Conservation (phyloP, 768 basidiomycete genomes). For the Auricularia cornea region DNA sequence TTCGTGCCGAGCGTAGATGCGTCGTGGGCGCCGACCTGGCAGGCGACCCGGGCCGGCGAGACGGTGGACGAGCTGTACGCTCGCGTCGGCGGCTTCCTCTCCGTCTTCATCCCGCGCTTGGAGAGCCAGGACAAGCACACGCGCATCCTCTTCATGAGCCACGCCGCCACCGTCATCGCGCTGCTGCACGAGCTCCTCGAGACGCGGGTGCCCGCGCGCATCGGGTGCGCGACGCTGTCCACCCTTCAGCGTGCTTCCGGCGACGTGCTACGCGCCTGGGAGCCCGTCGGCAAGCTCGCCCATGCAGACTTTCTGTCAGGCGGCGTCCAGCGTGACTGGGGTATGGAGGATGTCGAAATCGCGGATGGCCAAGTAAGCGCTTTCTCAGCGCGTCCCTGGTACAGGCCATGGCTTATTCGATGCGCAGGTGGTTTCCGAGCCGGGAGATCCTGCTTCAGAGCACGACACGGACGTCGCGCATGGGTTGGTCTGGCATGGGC, state of each 20-base stretch:
- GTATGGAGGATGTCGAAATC: constrained; percentile 64
- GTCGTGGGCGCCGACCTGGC: constrained; percentile 48
- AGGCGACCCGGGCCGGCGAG: constrained; percentile 69
- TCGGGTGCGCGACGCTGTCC: constrained; percentile 71
- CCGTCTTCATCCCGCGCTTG: constrained; percentile 42
- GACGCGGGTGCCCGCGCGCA: constrained; percentile 44
- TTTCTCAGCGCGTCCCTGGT: background rate
- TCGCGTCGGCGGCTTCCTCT: constrained; percentile 46
- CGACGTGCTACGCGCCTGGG: constrained; percentile 38
- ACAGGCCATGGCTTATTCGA: background rate
- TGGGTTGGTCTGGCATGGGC: background rate
- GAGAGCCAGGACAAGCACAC: constrained; percentile 38
- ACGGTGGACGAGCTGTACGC: constrained; percentile 52
- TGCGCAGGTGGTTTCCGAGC: constrained; percentile 58
- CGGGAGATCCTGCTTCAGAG: constrained; percentile 62
- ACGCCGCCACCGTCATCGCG: constrained; percentile 68
- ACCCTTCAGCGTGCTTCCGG: constrained; percentile 23
- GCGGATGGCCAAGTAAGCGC: constrained; percentile 49
- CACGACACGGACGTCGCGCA: constrained; percentile 35
- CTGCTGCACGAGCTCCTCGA: constrained; percentile 52
- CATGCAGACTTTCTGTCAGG: constrained; percentile 52
- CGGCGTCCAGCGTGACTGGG: constrained; percentile 65
- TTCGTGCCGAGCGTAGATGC: constrained; percentile 55
- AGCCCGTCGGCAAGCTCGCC: constrained; percentile 34
- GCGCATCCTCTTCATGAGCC: constrained; percentile 55